phyloP scores from a whole-genome alignment of 2,329 filamentous ascomycete genomes.

The Exophiala aquamarina region DNA sequence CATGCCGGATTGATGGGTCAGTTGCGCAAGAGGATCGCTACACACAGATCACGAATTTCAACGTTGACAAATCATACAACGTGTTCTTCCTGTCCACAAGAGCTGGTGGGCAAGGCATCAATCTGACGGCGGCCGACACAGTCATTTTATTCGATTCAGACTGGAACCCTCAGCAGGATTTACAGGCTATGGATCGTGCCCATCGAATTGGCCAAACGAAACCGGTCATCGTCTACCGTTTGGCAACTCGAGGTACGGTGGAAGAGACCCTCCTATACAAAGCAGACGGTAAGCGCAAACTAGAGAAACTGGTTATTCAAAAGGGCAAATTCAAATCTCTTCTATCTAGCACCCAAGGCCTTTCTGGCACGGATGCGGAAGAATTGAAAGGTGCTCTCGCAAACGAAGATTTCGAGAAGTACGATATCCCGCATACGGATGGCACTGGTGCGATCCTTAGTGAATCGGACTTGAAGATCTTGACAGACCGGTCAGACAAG shows the following conservation, averaged over 20 bases:
- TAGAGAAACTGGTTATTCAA: slow-evolving; percentile 94
- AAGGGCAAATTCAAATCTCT: slow-evolving; percentile 81
- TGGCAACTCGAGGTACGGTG: slow-evolving; percentile 89
- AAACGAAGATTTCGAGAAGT: slow-evolving; percentile 62
- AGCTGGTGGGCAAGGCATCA: slow-evolving; percentile 93
- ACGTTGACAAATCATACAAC: slow-evolving; percentile 62
- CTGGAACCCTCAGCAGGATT: slow-evolving; percentile 95
- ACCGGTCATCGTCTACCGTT: slow-evolving; percentile 88
- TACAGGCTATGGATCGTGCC: slow-evolving; percentile 93
- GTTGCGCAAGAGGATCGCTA: slow-evolving; percentile 73
- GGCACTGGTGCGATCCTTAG: slow-evolving; percentile 59
- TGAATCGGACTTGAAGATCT: slow-evolving; percentile 70
- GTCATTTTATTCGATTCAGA: slow-evolving; percentile 88
- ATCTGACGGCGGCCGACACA: slow-evolving; percentile 85
- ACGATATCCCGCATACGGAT: slow-evolving; percentile 48
- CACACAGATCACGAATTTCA: slow-evolving; percentile 72
- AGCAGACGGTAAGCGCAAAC: slow-evolving; percentile 84
- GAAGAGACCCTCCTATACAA: slow-evolving; percentile 84
- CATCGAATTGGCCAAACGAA: slow-evolving; percentile 92
- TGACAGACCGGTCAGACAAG: slow-evolving; percentile 73
- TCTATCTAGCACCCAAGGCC: slow-evolving; percentile 54
- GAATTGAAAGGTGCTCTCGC: slow-evolving; percentile 28
- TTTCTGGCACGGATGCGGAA: slow-evolving; percentile 20
- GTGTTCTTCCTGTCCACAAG: slow-evolving; percentile 88
- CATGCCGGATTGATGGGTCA: slow-evolving; percentile 87